Evolutionary conservation across 495 filamentous ascomycete species (phyloP).

Genomic region (Penicillium diatomitis): DNA sequence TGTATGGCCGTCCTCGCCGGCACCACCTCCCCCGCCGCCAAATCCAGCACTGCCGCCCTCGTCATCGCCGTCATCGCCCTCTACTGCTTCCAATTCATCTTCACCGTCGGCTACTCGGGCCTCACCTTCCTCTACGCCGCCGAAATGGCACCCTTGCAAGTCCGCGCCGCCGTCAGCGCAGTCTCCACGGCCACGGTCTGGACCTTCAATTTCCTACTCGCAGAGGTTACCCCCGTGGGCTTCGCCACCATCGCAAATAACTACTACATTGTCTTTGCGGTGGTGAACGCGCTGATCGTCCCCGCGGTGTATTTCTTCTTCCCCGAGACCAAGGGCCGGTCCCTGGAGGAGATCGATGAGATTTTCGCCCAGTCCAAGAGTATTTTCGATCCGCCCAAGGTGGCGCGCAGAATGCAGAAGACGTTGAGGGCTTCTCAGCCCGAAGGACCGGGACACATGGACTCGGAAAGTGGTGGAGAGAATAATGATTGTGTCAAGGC

Average conservation of each 20-base stretch:
- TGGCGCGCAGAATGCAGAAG: slow-evolving; percentile 16
- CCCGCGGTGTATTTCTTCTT: slow-evolving; percentile 47
- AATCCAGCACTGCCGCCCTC: slow-evolving; percentile 25
- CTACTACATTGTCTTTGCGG: slow-evolving; percentile 43
- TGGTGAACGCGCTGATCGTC: slow-evolving; percentile 38
- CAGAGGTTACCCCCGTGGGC: slow-evolving; percentile 36
- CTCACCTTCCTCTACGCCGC: slow-evolving; percentile 56
- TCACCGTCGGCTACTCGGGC: slow-evolving; percentile 51
- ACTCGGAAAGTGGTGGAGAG: slow-evolving; percentile 2
- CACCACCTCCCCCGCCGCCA: slow-evolving; percentile 28
- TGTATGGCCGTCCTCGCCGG: slow-evolving; percentile 50
- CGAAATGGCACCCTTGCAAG: slow-evolving; percentile 59
- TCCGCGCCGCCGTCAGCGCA: slow-evolving; percentile 57
- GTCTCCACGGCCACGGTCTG: slow-evolving; percentile 55
- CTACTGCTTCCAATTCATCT: slow-evolving; percentile 35
- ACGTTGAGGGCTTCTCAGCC: slow-evolving; percentile 6
- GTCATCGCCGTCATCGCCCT: slow-evolving; percentile 34
- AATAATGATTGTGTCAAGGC: slow-evolving; percentile 4
- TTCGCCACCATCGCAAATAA: slow-evolving; percentile 34
- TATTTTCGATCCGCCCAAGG: slow-evolving; percentile 20
- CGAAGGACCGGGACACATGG: background rate
- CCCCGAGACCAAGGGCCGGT: slow-evolving; percentile 48
- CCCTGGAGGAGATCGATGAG: slow-evolving; percentile 68
- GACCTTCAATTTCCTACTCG: slow-evolving; percentile 43
- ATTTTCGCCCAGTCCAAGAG: slow-evolving; percentile 42